A percentile compares a stretch with the other conserved stretches of the same genome.
Conservation (phyloP, 768 basidiomycete species). For the Termitomyces sp. region DNA sequence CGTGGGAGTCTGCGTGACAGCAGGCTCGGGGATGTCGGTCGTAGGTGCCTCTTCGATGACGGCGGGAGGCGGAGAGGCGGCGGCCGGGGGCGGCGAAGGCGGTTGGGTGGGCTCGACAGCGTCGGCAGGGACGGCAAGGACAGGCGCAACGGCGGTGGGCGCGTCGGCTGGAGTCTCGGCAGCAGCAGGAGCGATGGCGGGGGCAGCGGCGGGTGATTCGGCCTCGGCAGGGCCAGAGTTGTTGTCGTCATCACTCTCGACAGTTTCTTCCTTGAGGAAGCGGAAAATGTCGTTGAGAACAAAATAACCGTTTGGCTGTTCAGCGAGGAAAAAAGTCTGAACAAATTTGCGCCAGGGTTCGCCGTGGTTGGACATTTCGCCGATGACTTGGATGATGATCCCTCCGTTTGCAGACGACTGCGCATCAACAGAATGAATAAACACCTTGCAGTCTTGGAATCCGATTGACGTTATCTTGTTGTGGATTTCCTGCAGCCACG, state of each 20-base stretch:
- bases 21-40: conserved; percentile 32
- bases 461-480: conserved; percentile 91
- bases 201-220: too few relatives aligned
- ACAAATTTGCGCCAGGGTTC: conserved; percentile 98
- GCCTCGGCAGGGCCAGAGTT: not conserved
- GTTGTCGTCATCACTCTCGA: conserved; percentile 55
- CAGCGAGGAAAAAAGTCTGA: conserved; percentile 99
- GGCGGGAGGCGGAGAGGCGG: conserved; percentile 22
- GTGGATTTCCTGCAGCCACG: conserved; percentile 78
- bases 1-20: conserved; percentile 22
- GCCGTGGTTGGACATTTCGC: conserved; percentile 93
- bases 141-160: conserved; percentile 25
- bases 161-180: conserved; percentile 16
- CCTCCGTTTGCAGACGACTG: conserved; percentile 93
- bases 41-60: conserved; percentile 35
- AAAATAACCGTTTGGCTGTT: conserved; percentile 98
- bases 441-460: conserved; percentile 97
- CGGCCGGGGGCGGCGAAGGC: conserved; percentile 26
- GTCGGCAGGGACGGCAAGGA: conserved; percentile 26
- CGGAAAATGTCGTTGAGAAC: conserved; percentile 99
- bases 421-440: conserved; percentile 97
- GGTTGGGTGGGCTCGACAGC: conserved; percentile 34
- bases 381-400: conserved; percentile 98
- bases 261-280: conserved; percentile 93
- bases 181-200: conserved; percentile 19